These are phyloP conservation scores for Talinum fruticosum DNA, from an alignment of 148 eudicot species.

Conservation along the genomic window DNA sequence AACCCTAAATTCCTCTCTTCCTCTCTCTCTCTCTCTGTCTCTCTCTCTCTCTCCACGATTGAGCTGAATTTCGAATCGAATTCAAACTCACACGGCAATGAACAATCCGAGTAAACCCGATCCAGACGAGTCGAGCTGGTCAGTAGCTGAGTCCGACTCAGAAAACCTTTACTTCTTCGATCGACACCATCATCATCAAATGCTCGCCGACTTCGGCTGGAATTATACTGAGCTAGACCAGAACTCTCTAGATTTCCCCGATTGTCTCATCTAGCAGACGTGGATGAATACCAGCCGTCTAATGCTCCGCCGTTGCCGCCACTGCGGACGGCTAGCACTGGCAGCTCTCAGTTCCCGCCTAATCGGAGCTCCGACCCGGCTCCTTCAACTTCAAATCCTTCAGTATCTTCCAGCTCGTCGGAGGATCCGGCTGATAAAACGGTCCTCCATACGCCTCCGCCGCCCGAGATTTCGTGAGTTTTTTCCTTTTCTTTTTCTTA, in stretches of 20 bases:
- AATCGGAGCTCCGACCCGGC: slow-evolving; percentile 9
- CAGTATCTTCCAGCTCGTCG: slow-evolving; percentile 61
- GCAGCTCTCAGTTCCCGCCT: not conserved
- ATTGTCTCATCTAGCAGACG: slow-evolving; percentile 1
- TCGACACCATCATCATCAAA: slow-evolving; percentile 12
- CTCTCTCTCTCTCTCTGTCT: not conserved
- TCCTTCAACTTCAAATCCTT: slow-evolving; percentile 27
- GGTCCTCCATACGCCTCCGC: slow-evolving; percentile 26
- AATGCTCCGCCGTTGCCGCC: not conserved
- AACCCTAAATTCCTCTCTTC: not conserved
- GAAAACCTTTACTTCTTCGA: slow-evolving; percentile 28
- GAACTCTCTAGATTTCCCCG: not conserved
- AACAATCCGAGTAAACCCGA: slow-evolving; percentile 16
- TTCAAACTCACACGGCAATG: not conserved
- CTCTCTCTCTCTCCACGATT: not conserved
- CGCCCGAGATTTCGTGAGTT: slow-evolving; percentile 63
- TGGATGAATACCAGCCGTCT: slow-evolving; percentile 17
- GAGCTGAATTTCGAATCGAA: not conserved
- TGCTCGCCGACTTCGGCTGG: slow-evolving; percentile 56
- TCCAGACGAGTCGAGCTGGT: slow-evolving; percentile 28
- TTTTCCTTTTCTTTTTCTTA: not conserved
- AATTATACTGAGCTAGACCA: not conserved
- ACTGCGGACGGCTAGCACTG: not conserved
- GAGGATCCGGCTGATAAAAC: slow-evolving; percentile 56
- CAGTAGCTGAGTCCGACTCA: slow-evolving; percentile 12